Percentiles rank a stretch among this genome's conserved stretches.
Evolutionary conservation across 73 alveolate genomes (phyloP).

Genomic region (Tetrahymena malaccensis): DNA sequence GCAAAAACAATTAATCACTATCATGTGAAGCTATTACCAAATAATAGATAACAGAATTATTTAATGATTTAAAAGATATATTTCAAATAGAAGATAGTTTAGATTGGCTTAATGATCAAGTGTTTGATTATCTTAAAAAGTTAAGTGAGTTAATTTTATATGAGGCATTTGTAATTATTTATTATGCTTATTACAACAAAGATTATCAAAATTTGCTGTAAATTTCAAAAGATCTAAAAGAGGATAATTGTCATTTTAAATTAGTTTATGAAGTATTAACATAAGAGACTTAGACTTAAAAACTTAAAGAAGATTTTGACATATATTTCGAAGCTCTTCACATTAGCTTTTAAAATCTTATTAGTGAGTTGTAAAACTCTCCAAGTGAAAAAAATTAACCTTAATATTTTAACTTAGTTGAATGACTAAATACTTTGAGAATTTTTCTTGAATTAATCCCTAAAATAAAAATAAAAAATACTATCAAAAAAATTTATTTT

Average conservation of each 20-base stretch:
- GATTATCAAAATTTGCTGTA: too few species aligned
- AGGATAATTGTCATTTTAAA: too few species aligned
- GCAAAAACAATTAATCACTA: neutral
- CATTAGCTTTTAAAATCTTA: neutral
- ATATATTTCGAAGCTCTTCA: neutral
- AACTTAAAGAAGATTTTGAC: neutral
- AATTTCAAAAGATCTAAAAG: neutral
- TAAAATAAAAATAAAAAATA: too few species aligned
- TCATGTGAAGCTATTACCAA: neutral
- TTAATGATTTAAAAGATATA: too few species aligned
- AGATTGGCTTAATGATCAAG: neutral
- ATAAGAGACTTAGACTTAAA: neutral
- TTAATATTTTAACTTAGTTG: neutral
- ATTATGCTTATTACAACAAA: neutral
- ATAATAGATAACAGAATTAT: too few species aligned
- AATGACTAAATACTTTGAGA: too few species aligned
- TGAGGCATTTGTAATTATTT: neutral
- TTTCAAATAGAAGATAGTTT: too few species aligned
- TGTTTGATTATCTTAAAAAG: too few species aligned
- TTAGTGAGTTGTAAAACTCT: neutral
- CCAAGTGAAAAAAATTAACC: neutral
- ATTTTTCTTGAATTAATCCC: too few species aligned
- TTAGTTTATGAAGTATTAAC: neutral
- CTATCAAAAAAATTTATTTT: too few species aligned
- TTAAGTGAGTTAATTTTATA: neutral